Conservation (phyloP, 2,329 filamentous ascomycete genomes). For the Juglanconis juglandina region DNA sequence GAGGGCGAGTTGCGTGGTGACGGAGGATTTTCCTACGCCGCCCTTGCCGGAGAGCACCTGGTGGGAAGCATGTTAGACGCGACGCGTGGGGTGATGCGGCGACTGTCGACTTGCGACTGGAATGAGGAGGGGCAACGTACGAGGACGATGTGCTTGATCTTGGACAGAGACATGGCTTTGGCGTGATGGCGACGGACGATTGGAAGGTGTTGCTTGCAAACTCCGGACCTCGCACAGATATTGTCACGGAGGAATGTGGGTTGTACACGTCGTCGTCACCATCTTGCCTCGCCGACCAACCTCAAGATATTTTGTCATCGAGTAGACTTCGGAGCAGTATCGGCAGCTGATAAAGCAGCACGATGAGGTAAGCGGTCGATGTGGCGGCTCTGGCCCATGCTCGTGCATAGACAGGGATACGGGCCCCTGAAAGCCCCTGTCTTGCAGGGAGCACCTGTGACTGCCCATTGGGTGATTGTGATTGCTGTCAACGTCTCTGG, state of each 20-base stretch:
- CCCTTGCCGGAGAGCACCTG: constrained; percentile 91
- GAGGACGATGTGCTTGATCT: constrained; percentile 74
- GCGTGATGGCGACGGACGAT: no score
- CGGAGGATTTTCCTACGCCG: constrained; percentile 94
- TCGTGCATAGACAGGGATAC: not conserved
- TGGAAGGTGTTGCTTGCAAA: not conserved
- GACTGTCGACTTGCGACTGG: not conserved
- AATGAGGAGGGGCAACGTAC: constrained; percentile 30
- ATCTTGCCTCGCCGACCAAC: constrained; percentile 2
- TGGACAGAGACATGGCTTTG: constrained; percentile 58
- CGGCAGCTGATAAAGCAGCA: constrained; percentile 20
- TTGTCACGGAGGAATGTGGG: not conserved
- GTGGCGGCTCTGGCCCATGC: not conserved
- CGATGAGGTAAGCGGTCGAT: not conserved
- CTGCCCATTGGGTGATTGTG: not conserved
- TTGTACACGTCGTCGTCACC: not conserved
- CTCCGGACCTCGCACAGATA: not conserved
- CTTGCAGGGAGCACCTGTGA: not conserved
- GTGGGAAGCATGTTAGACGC: constrained; percentile 9
- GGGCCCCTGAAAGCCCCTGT: constrained; percentile 1
- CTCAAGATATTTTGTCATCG: constrained; percentile 12
- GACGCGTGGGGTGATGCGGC: not conserved
- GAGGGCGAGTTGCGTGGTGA: constrained; percentile 94
- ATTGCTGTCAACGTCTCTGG: not conserved
- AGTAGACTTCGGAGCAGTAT: constrained; percentile 8